Evolutionary conservation across 2,329 filamentous ascomycete species (phyloP), one percentile per base, ranked within the genome.

Genomic region (Emergomyces pasteurianus): DNA sequence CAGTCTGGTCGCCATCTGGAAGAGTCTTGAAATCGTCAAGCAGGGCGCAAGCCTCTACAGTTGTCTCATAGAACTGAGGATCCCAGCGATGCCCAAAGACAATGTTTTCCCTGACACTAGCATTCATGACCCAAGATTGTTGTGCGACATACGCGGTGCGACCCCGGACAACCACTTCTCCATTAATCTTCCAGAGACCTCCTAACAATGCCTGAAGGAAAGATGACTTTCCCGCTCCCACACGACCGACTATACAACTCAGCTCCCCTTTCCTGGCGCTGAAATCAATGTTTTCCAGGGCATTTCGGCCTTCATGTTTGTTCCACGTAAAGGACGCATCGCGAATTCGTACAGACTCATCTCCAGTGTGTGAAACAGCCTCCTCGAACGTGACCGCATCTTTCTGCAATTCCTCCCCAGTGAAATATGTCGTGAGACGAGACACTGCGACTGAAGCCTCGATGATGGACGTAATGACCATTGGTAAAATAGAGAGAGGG

Each of bases 401-500:
- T 0, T 83, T 75, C 72, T 99, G 94, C 38, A 99, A 79, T 73
- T 99, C 94, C 68, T 97, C 92, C 0, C 94, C 89, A 0, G 80
- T 83, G 62, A 99, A 84, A 74, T 90, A 99, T 43, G 86, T 82
- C 0, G 91, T 94, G 65, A 99, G 79, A 69, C 94, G 89, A 34
- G 84, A 84, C 26, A 95, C 90, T 28, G 94, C 94, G 60, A 99
- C 94, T n/a, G 85, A 89, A 12, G 94, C 92, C 74, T 99, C 94
- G 38, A 99, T 91, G 64, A 99, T 90, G 7, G 92, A 87, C 0
- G 92, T 96, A 67, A 99, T 97, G 43, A 99, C 92, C 92, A 99
- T 97, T 8, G 94, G 94, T 36, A 99, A 79, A 43, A 99, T 87
- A 2, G 94, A 88, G 59, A 99, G 83, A 1, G 94, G 95, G 76